A percentile compares a stretch with the other conserved stretches of the same genome.
These are phyloP conservation scores for Phycomyces nitens DNA, from an alignment of 192 early-diverging fungal genomes.

Conservation along the genomic window DNA sequence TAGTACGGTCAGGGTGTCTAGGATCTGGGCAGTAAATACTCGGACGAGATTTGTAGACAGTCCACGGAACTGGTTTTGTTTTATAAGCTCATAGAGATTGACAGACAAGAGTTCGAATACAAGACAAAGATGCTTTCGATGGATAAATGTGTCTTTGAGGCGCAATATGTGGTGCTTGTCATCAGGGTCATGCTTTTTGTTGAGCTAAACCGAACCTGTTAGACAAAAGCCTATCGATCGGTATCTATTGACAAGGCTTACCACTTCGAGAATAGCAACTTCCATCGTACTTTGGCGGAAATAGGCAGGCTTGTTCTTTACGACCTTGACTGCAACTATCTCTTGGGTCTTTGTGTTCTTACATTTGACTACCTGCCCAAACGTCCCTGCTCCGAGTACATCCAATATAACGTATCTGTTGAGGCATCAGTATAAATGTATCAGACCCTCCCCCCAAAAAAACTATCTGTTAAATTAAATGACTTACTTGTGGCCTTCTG, in stretches of 20 bases:
- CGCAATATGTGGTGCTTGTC: slow-evolving; percentile 89
- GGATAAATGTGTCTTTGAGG: slow-evolving; percentile 90
- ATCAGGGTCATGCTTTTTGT: slow-evolving; percentile 79
- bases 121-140: slow-evolving; percentile 89
- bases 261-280: slow-evolving; percentile 87
- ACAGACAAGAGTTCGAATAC: slow-evolving; percentile 96
- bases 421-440: not conserved
- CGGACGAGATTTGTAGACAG: slow-evolving; percentile 91
- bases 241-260: too few species aligned
- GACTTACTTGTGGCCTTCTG: slow-evolving; percentile 83
- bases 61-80: slow-evolving; percentile 95
- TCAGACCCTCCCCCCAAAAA: too few species aligned
- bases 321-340: slow-evolving; percentile 92
- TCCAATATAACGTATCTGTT: slow-evolving; percentile 86
- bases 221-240: not conserved
- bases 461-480: too few species aligned
- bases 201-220: slow-evolving; percentile 54
- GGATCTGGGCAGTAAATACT: slow-evolving; percentile 88
- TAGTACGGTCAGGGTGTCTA: slow-evolving; percentile 86
- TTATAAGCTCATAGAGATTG: slow-evolving; percentile 97
- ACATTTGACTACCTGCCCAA: slow-evolving; percentile 98
- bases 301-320: slow-evolving; percentile 97
- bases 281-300: slow-evolving; percentile 98
- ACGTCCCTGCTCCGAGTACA: slow-evolving; percentile 93
- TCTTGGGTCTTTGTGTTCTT: slow-evolving; percentile 90